These are phyloP conservation scores for Magnaporthiopsis poae DNA, from an alignment of 2,329 filamentous ascomycete genomes.

Conservation along the genomic window DNA sequence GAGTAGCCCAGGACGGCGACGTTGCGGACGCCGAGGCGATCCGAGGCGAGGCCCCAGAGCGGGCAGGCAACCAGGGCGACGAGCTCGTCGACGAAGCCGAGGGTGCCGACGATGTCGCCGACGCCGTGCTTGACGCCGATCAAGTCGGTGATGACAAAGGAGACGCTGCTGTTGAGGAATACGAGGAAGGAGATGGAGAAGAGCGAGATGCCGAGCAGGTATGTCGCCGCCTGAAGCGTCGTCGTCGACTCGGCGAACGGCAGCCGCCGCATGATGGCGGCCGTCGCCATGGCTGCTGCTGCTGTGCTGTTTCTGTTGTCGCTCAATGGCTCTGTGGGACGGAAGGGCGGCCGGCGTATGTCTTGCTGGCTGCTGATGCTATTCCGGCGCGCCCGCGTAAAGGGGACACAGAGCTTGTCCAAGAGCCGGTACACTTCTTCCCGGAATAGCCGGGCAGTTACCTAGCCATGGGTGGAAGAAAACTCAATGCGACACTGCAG, in stretches of 20 bases:
- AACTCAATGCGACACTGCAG: not conserved
- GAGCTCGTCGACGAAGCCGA: slow-evolving; percentile 76
- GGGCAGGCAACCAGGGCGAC: slow-evolving; percentile 74
- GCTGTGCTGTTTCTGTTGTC: not conserved
- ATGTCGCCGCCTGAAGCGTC: slow-evolving; percentile 55
- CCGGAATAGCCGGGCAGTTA: no score
- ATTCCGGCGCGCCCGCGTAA: not conserved
- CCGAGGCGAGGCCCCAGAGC: slow-evolving; percentile 66
- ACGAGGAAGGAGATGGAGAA: slow-evolving; percentile 85
- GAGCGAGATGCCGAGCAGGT: slow-evolving; percentile 71
- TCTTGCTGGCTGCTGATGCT: not conserved
- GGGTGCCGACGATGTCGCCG: slow-evolving; percentile 71
- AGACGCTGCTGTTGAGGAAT: slow-evolving; percentile 75
- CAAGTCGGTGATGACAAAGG: slow-evolving; percentile 75
- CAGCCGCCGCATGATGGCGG: slow-evolving; percentile 34
- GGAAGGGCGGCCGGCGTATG: not conserved
- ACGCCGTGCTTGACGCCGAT: slow-evolving; percentile 64
- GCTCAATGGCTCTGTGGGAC: not conserved
- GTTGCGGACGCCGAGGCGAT: slow-evolving; percentile 64
- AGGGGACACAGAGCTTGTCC: not conserved
- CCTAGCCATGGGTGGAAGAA: not conserved
- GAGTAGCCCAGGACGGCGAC: slow-evolving; percentile 69
- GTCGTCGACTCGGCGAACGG: slow-evolving; percentile 54
- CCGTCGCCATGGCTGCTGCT: not conserved
- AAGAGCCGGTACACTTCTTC: not conserved